Percentiles rank a stretch among this genome's conserved stretches.
Evolutionary conservation across 805 yeast species (phyloP).

Genomic region (Ogataea pignaliae): DNA sequence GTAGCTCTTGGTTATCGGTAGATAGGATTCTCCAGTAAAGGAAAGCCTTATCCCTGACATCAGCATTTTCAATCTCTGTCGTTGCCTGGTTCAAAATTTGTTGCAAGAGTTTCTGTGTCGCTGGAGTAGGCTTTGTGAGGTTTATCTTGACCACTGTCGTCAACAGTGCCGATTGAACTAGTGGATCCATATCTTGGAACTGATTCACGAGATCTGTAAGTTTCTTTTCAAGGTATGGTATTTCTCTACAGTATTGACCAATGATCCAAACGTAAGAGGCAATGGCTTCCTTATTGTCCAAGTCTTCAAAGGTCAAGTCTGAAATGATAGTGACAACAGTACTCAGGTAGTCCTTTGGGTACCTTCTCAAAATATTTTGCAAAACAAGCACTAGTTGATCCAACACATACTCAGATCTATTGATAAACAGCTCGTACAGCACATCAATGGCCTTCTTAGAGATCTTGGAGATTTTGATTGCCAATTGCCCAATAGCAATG

Average conservation of each 20-base stretch:
- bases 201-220: conserved; percentile 43
- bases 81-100: conserved; percentile 59
- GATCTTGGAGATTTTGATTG: conserved; percentile 54
- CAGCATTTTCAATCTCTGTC: conserved; percentile 63
- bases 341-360: conserved; percentile 49
- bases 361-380: conserved; percentile 63
- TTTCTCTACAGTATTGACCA: conserved; percentile 65
- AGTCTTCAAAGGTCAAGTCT: conserved; percentile 40
- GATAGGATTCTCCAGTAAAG: conserved; percentile 77
- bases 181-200: conserved; percentile 55
- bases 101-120: conserved; percentile 44
- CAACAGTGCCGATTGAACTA: conserved; percentile 55
- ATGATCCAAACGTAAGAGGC: conserved; percentile 65
- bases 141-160: conserved; percentile 60
- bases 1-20: conserved; percentile 33
- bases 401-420: conserved; percentile 56
- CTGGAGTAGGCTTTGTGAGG: conserved; percentile 29
- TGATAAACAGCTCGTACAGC: conserved; percentile 52
- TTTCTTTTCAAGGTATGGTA: conserved; percentile 46
- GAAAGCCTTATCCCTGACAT: conserved; percentile 76
- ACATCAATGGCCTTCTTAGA: conserved; percentile 57
- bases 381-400: conserved; percentile 60
- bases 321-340: conserved; percentile 51
- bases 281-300: conserved; percentile 47
- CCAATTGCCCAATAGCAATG: conserved; percentile 65